A percentile compares a stretch with the other conserved stretches of the same genome.
Evolutionary conservation across 2,329 filamentous ascomycete genomes (phyloP).

Genomic region (Ceratocystiopsis sp.): DNA sequence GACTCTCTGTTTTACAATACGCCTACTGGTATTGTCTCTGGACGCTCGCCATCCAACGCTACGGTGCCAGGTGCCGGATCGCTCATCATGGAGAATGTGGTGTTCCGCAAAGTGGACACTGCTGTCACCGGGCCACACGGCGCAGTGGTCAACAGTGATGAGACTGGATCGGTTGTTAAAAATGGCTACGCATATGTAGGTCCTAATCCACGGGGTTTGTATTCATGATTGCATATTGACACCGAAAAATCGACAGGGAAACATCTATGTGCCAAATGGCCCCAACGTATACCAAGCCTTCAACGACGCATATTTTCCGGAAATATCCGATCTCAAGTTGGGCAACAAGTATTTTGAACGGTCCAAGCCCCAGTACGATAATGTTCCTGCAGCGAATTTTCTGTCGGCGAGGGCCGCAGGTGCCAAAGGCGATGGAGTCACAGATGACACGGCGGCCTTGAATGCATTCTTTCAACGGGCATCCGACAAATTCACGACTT

Average conservation of each 20-base stretch:
- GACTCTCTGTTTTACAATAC: conserved; percentile 57
- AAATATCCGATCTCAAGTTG: conserved; percentile 39
- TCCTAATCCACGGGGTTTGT: too few species aligned
- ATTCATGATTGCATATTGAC: neutral
- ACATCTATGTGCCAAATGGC: conserved; percentile 38
- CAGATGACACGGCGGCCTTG: conserved; percentile 58
- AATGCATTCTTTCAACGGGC: conserved; percentile 27
- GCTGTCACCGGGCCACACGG: conserved; percentile 25
- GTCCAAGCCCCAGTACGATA: conserved; percentile 61
- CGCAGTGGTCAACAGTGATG: conserved; percentile 37
- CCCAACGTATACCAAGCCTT: conserved; percentile 30
- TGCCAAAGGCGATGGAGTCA: conserved; percentile 53
- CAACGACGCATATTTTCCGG: conserved; percentile 15
- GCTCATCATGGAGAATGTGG: conserved; percentile 30
- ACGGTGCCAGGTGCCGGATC: conserved; percentile 23
- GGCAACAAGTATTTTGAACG: conserved; percentile 46
- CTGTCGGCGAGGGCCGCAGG: conserved; percentile 51
- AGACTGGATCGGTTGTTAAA: conserved; percentile 26
- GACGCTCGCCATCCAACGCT: conserved; percentile 20
- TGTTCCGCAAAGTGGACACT: conserved; percentile 21
- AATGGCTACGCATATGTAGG: conserved; percentile 28
- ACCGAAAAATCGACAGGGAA: conserved; percentile 30
- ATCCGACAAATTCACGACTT: conserved; percentile 19
- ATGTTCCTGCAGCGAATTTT: conserved; percentile 40
- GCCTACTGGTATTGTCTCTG: conserved; percentile 56